phyloP scores from a whole-genome alignment of 2,329 filamentous ascomycete genomes.

The Ascochyta pisi region DNA sequence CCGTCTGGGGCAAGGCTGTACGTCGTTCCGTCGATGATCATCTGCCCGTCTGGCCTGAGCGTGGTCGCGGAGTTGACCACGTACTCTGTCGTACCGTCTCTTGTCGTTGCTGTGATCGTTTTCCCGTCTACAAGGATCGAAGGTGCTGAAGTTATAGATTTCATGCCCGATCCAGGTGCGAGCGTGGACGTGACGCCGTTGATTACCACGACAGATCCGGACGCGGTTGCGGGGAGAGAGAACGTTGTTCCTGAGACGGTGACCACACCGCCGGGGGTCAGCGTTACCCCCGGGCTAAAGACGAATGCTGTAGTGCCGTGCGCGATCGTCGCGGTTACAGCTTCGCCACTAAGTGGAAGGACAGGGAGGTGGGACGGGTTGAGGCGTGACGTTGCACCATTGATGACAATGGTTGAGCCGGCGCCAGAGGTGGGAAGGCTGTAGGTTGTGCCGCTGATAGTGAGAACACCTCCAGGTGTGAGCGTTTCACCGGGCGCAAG shows the following conservation, averaged over 20 bases:
- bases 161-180: constrained; percentile 1
- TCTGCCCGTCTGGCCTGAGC: constrained; percentile 29
- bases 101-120: constrained; percentile 32
- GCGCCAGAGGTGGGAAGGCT: constrained; percentile 28
- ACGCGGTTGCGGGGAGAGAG: constrained; percentile 32
- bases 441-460: constrained; percentile 29
- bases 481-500: constrained; percentile 29
- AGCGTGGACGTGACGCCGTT: constrained; percentile 39
- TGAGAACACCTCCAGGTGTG: constrained; percentile 27
- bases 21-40: constrained; percentile 39
- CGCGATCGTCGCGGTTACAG: constrained; percentile 21
- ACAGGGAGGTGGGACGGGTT: constrained; percentile 17
- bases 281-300: constrained; percentile 31
- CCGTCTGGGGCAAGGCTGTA: constrained; percentile 36
- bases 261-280: constrained; percentile 36
- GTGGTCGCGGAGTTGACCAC: constrained; percentile 31
- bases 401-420: constrained; percentile 34
- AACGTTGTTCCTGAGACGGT: constrained; percentile 40
- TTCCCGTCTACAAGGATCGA: constrained; percentile 37
- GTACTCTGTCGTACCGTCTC: constrained; percentile 38
- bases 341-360: constrained; percentile 20
- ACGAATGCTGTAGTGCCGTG: constrained; percentile 37
- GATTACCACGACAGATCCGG: constrained; percentile 36
- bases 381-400: constrained; percentile 36
- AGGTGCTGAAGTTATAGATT: constrained; percentile 25